These are phyloP conservation scores for Xerocomus spinulosus DNA, from an alignment of 768 basidiomycete species.

Conservation along the genomic window DNA sequence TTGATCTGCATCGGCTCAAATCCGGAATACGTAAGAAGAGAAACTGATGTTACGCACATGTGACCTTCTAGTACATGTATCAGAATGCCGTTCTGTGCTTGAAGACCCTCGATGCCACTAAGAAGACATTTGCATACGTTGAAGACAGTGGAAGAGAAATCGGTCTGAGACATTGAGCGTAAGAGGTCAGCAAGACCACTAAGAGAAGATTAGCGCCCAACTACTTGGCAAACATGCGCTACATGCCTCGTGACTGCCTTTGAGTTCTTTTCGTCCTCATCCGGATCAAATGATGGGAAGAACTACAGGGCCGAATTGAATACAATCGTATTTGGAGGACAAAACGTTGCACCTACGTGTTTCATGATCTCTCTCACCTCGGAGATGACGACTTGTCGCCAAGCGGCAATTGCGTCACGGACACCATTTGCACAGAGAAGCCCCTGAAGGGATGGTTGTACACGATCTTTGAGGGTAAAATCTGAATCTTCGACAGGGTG, in stretches of 20 bases:
- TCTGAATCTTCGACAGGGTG: slow-evolving; percentile 27
- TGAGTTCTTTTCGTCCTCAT: slow-evolving; percentile 44
- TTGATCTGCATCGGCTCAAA: slow-evolving; percentile 30
- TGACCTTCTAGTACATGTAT: slow-evolving; percentile 52
- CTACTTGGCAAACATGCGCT: not conserved
- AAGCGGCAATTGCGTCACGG: slow-evolving; percentile 60
- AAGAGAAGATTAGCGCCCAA: not conserved
- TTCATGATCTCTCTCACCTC: slow-evolving; percentile 57
- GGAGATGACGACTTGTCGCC: slow-evolving; percentile 63
- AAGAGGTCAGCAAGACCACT: slow-evolving; percentile 50
- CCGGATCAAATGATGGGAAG: slow-evolving; percentile 54
- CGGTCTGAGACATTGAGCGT: slow-evolving; percentile 60
- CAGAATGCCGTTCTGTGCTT: slow-evolving; percentile 55
- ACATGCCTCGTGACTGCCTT: slow-evolving; percentile 28
- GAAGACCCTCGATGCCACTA: slow-evolving; percentile 62
- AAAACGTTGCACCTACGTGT: slow-evolving; percentile 43
- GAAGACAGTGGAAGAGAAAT: slow-evolving; percentile 62
- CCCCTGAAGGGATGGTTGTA: slow-evolving; percentile 74
- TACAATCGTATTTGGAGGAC: not conserved
- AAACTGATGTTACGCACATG: slow-evolving; percentile 28
- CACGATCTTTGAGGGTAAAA: slow-evolving; percentile 52
- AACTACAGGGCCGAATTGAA: slow-evolving; percentile 36
- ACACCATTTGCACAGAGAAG: slow-evolving; percentile 69
- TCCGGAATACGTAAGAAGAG: not conserved
- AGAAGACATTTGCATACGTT: slow-evolving; percentile 59